These are phyloP conservation scores for Termitomyces sp. DNA, from an alignment of 768 basidiomycete species.

Conservation along the genomic window DNA sequence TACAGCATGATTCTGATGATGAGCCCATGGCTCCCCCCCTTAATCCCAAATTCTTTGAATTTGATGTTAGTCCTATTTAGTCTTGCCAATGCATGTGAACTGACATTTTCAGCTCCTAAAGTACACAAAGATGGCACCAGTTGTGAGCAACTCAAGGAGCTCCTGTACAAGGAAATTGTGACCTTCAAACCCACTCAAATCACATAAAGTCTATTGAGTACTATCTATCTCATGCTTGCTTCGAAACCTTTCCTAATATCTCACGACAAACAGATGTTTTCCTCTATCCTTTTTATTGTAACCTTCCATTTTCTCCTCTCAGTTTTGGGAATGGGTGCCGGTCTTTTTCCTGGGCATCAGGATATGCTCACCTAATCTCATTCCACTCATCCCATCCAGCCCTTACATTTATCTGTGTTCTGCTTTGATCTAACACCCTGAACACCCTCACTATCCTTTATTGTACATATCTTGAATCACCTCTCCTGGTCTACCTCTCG, in stretches of 20 bases:
- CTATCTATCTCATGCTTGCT: not conserved
- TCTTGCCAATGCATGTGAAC: too few species aligned
- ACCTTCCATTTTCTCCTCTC: not conserved
- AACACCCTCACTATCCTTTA: not conserved
- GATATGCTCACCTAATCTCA: not conserved
- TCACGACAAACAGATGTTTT: not conserved
- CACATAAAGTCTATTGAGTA: conserved; percentile 26
- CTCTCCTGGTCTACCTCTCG: not conserved
- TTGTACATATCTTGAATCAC: not conserved
- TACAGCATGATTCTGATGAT: too few species aligned
- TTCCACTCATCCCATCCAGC: not conserved
- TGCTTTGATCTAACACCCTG: not conserved
- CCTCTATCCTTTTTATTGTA: not conserved
- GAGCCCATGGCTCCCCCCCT: too few species aligned
- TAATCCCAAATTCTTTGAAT: too few species aligned
- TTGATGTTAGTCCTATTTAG: conserved; percentile 64
- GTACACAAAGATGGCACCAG: too few species aligned
- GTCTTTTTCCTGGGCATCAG: not conserved
- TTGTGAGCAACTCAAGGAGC: too few species aligned
- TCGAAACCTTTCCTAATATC: not conserved
- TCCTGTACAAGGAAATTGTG: too few species aligned
- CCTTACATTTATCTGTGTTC: not conserved
- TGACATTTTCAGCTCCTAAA: too few species aligned
- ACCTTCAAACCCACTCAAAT: too few species aligned
- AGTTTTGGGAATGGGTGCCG: not conserved